Evolutionary conservation across 116 monocot species (phyloP), one percentile per base, ranked within the genome.

Genomic region (Zostera marina): DNA sequence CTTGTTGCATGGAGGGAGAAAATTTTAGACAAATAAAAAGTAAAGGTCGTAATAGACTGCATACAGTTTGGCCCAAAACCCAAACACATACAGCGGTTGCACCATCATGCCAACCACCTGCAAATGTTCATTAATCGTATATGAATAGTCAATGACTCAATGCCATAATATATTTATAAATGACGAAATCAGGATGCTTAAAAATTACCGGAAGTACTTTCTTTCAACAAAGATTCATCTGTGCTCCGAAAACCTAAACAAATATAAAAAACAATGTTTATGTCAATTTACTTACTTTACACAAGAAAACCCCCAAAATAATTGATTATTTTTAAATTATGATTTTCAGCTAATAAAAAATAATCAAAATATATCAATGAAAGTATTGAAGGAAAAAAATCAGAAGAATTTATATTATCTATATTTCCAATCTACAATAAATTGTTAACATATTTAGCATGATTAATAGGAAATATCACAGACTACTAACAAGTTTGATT

Each of bases 61-160:
- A 76, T 62, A 90, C 90, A 47, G 68, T 84, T 76, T 84, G 71
- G 21, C 72, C 76, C 67, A 90, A 74, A 46, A 90, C 44, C 90
- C 90, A 90, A 15, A 81, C 51, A 65, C 90, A 90, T 2, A 90
- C 84, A 66, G 90, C 81, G n/a, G 90, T 81, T 65, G 90, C 90
- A 78, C 90, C 90, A 81, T 90, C 84, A 67, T 76, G 90, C 81
- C 90, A 90, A 16, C 72, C 79, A 14, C 84, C 90, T 90, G 72
- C 40, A 56, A 63, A 52, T 40, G 19, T 47, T 43, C 16, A 20
- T 54, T 10, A 23, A 3, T 32, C 32, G 5, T 32, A 32, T 32
- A 32, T 32, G 32, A 32, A 5, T 32, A 32, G 17, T 48, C 17
- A 48, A 48, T 15, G 8, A 32, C 32, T 17, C 14, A 48, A 48